phyloP scores from a whole-genome alignment of 2,329 filamentous ascomycete species.

The Chaetomiaceae sp. region DNA sequence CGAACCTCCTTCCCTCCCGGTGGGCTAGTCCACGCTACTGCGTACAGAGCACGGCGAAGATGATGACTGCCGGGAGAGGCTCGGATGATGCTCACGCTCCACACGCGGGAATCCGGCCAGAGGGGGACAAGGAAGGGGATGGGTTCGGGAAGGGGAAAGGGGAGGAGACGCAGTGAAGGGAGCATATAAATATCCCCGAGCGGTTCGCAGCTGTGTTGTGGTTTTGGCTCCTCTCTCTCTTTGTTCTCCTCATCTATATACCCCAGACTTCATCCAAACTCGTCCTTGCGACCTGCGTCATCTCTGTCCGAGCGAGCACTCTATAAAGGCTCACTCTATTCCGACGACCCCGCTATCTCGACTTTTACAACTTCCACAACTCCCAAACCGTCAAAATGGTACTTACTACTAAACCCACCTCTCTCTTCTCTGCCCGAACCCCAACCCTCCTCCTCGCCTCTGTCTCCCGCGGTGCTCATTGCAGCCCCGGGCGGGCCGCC shows the following conservation, averaged over 20 bases:
- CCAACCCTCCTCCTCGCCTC: conserved; percentile 4
- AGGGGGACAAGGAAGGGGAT: too few species aligned
- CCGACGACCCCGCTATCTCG: neutral
- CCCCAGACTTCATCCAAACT: neutral
- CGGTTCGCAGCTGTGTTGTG: neutral
- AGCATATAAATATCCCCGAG: conserved; percentile 14
- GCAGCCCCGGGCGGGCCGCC: conserved; percentile 6
- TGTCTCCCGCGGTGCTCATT: conserved; percentile 5
- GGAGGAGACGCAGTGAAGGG: neutral
- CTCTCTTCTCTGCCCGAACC: conserved; percentile 14
- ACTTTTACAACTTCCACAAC: neutral
- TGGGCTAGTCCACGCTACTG: neutral
- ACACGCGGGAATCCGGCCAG: neutral
- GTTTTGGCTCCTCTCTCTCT: neutral
- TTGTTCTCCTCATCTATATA: neutral
- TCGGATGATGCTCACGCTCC: too few species aligned
- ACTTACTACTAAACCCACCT: conserved; percentile 16
- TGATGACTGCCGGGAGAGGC: neutral
- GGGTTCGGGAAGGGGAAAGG: neutral
- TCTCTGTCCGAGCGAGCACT: neutral
- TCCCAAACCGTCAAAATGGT: conserved; percentile 24
- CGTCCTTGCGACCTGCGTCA: neutral
- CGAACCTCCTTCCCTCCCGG: conserved; percentile 1
- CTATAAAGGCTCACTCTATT: neutral
- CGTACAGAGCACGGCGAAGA: neutral